Conservation (phyloP, 1,139 yeast genomes). For the Kurtzmaniella quercitrusa region DNA sequence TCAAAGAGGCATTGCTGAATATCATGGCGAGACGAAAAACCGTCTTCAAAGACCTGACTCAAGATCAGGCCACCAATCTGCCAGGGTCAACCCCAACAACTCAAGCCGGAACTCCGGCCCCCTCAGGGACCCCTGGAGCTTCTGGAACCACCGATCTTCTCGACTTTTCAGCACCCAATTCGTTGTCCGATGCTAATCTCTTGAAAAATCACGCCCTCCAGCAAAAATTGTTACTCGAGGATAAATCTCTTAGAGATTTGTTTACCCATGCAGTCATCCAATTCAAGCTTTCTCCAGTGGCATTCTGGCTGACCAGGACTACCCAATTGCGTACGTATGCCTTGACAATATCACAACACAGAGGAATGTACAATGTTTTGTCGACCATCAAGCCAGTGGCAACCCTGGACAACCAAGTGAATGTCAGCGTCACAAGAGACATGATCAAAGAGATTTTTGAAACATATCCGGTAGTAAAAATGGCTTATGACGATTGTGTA, state of each 20-base stretch:
- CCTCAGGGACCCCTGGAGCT: constrained; percentile 2
- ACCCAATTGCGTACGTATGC: constrained; percentile 83
- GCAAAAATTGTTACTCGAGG: constrained; percentile 68
- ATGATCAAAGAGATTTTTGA: constrained; percentile 86
- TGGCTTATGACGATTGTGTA: constrained; percentile 85
- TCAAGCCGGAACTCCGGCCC: constrained; percentile 15
- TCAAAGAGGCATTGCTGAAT: constrained; percentile 66
- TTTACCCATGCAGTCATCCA: constrained; percentile 88
- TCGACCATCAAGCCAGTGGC: constrained; percentile 93
- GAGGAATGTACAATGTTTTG: constrained; percentile 91
- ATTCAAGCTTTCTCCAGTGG: constrained; percentile 69
- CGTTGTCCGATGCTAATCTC: constrained; percentile 38
- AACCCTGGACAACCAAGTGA: constrained; percentile 83
- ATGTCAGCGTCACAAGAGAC: constrained; percentile 87
- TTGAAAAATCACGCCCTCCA: constrained; percentile 73
- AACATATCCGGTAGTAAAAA: constrained; percentile 89
- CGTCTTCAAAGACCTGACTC: constrained; percentile 16
- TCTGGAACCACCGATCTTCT: constrained; percentile 19
- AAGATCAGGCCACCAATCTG: constrained; percentile 13
- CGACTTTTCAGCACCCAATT: constrained; percentile 21
- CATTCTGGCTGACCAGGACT: constrained; percentile 85
- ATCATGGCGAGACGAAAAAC: constrained; percentile 59
- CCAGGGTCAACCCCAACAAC: constrained; percentile 4
- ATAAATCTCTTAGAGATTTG: constrained; percentile 63
- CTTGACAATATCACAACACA: constrained; percentile 72